phyloP scores from a whole-genome alignment of 495 filamentous ascomycete species.

The Friedmanniomyces endolithicus region DNA sequence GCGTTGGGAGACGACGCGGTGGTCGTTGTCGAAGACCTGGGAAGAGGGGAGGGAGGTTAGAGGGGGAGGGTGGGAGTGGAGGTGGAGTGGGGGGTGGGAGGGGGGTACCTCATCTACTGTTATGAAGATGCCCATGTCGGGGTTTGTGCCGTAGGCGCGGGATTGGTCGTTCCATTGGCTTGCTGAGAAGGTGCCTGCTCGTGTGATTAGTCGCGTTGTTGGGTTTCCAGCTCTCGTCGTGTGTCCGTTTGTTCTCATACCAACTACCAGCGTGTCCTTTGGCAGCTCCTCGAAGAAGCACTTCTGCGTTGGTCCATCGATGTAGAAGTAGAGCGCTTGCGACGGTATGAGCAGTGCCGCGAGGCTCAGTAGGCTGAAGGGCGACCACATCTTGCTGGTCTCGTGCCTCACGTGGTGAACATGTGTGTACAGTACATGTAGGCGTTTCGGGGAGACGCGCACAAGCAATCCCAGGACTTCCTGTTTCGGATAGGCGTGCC shows the following conservation, averaged over 20 bases:
- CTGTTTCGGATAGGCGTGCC: not conserved
- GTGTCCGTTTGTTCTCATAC: constrained; percentile 34
- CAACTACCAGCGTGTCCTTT: constrained; percentile 93
- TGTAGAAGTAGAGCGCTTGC: constrained; percentile 88
- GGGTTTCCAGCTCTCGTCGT: not conserved
- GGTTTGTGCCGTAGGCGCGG: constrained; percentile 53
- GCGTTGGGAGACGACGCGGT: constrained; percentile 81
- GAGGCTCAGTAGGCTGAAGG: constrained; percentile 32
- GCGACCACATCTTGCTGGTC: constrained; percentile 33
- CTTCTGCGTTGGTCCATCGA: constrained; percentile 67
- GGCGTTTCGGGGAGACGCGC: too few relatives aligned
- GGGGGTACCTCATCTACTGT: constrained; percentile 5
- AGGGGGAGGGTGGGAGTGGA: not conserved
- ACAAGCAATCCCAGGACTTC: too few relatives aligned
- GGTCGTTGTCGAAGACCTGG: constrained; percentile 95
- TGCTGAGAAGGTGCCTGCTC: constrained; percentile 58
- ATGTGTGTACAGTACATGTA: too few relatives aligned
- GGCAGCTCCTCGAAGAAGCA: constrained; percentile 99
- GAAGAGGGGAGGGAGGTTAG: not conserved
- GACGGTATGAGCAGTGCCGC: constrained; percentile 42
- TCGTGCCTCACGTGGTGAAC: not conserved
- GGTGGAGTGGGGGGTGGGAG: not conserved
- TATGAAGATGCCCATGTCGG: constrained; percentile 16
- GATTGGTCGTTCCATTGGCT: constrained; percentile 61
- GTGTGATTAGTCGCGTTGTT: constrained; percentile 27